These are phyloP conservation scores for Saccharata proteae DNA, from an alignment of 2,329 filamentous ascomycete species.

Conservation along the genomic window DNA sequence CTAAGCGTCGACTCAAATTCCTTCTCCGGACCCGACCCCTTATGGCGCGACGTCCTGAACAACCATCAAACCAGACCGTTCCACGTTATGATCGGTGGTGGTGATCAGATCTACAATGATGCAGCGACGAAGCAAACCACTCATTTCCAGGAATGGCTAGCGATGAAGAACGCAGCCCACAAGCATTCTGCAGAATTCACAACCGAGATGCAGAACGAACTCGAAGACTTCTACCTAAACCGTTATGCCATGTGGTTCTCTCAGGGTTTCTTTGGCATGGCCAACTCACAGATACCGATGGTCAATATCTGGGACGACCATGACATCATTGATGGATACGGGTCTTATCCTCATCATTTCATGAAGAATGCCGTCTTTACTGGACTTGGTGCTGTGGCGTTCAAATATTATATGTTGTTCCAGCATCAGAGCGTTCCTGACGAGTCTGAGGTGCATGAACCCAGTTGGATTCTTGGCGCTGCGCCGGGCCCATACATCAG, in stretches of 20 bases:
- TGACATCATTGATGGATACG: conserved; percentile 58
- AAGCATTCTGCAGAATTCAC: conserved; percentile 74
- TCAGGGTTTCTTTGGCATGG: conserved; percentile 85
- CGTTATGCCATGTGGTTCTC: conserved; percentile 94
- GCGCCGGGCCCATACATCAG: conserved; percentile 81
- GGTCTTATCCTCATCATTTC: conserved; percentile 82
- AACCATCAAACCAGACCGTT: conserved; percentile 85
- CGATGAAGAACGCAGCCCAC: conserved; percentile 63
- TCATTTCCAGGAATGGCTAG: conserved; percentile 73
- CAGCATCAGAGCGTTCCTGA: conserved; percentile 81
- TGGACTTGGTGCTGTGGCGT: conserved; percentile 79
- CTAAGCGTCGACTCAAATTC: conserved; percentile 62
- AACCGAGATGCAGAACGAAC: conserved; percentile 69
- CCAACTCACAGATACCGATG: conserved; percentile 92
- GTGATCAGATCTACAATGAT: conserved; percentile 96
- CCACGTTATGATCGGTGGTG: conserved; percentile 96
- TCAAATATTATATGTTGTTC: conserved; percentile 98
- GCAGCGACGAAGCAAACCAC: conserved; percentile 61
- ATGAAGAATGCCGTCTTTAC: conserved; percentile 86
- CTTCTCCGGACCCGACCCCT: conserved; percentile 83
- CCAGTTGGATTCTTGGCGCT: conserved; percentile 78
- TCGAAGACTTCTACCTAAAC: conserved; percentile 80
- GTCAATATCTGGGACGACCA: conserved; percentile 98
- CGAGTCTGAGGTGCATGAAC: conserved; percentile 73
- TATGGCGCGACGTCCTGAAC: conserved; percentile 95